Evolutionary conservation across 495 filamentous ascomycete genomes (phyloP), one percentile per base, ranked within the genome.

Genomic region (Xylaria scruposa): DNA sequence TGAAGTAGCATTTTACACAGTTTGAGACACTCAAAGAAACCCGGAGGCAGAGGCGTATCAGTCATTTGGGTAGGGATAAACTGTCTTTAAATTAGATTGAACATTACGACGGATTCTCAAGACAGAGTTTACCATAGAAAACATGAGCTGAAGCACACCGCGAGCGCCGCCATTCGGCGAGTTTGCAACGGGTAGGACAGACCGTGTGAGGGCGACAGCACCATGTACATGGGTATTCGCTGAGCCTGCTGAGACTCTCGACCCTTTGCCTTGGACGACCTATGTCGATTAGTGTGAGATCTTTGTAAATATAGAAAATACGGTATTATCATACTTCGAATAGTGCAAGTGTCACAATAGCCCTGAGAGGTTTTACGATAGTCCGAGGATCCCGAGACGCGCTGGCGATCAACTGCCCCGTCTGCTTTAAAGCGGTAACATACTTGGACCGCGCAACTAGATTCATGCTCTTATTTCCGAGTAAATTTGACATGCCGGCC

Each of bases 201-300:
- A 82, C 61, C 76, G 79, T 44, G 83, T 67, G 33, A 86, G 73
- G 12, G 84, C 83, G 38, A 83, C 78, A 5, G 80, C 82, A 8
- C 84, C 84, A 77, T 84, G 81, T 33, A 86, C 74, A 53, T 86
- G 84, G 0, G 83, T 83, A 72, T 78, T 81, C 12, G 83, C 82
- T 2, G 78, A 77, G 51, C 78, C 77, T 36, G 77, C 76, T 15
- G 72, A 73, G 66, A 33, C 68, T 72, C 24, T 79, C 71, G 62
- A 78, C 36, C 72, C 75, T 72, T 68, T 78, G 33, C 76, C 76
- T 76, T 81, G 79, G 13, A 81, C 80, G 7, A 81, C 71, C 80
- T 81, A 38, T 66, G 31, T 24, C 44, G 8, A 67, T 79, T 51
- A 79, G 76, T 47, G 0, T 40, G 7, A 8, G 38, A 29, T 49